Percentiles rank a stretch among this genome's conserved stretches.
These are phyloP conservation scores for Deakozyma indianensis DNA, from an alignment of 805 yeast species.

Conservation along the genomic window DNA sequence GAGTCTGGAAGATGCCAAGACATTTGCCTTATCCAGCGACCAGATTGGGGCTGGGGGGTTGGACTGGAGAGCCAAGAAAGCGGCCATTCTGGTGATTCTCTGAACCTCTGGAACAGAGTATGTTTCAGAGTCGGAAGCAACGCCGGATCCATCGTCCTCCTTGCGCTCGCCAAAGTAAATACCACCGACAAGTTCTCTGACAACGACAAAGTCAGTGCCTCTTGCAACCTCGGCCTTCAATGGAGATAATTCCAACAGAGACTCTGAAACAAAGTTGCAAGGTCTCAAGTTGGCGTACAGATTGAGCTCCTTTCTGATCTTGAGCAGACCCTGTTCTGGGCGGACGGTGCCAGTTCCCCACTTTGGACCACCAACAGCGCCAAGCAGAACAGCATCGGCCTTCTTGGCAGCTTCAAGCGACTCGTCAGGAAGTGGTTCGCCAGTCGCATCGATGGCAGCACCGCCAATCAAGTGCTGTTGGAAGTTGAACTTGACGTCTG, in stretches of 20 bases:
- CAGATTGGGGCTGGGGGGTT: slow-evolving; percentile 90
- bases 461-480: slow-evolving; percentile 88
- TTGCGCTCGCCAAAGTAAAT: slow-evolving; percentile 92
- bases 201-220: slow-evolving; percentile 88
- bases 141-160: slow-evolving; percentile 78
- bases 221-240: slow-evolving; percentile 68
- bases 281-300: slow-evolving; percentile 95
- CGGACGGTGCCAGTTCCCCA: slow-evolving; percentile 97
- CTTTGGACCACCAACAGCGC: slow-evolving; percentile 99
- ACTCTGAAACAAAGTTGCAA: slow-evolving; percentile 80
- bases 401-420: slow-evolving; percentile 69
- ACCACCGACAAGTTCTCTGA: slow-evolving; percentile 95
- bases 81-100: slow-evolving; percentile 97
- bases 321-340: slow-evolving; percentile 92
- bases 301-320: slow-evolving; percentile 88
- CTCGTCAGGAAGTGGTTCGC: slow-evolving; percentile 77
- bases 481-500: slow-evolving; percentile 55
- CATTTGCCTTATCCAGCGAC: slow-evolving; percentile 97
- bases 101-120: slow-evolving; percentile 86
- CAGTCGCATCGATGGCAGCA: slow-evolving; percentile 96
- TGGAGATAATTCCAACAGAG: slow-evolving; percentile 76
- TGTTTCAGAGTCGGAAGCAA: slow-evolving; percentile 88
- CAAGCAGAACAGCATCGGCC: slow-evolving; percentile 90
- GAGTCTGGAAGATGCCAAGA: slow-evolving; percentile 85
- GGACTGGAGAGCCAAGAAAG: slow-evolving; percentile 84